Conservation (phyloP, 169 alveolate species). For the Plasmodium gonderi region DNA sequence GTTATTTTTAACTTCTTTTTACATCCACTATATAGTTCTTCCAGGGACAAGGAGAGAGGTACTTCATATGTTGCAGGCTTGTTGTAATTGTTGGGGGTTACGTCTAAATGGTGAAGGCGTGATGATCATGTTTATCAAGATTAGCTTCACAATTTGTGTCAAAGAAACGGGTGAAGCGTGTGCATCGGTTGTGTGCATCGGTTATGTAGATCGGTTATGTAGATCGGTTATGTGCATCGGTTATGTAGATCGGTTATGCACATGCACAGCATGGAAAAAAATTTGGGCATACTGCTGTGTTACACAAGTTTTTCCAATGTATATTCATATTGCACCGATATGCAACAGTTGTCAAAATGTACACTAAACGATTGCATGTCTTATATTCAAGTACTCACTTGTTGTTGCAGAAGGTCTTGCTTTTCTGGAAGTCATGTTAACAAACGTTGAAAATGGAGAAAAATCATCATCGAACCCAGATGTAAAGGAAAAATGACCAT, state of each 20-base stretch:
- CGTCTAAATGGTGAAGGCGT: conserved; percentile 51
- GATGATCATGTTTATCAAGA: background rate
- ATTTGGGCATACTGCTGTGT: background rate
- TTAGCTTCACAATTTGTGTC: no score
- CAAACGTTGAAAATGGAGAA: conserved; percentile 81
- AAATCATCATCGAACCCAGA: conserved; percentile 84
- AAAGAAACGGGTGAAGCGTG: no score
- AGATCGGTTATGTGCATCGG: no score
- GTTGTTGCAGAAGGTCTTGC: conserved; percentile 74
- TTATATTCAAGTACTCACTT: conserved; percentile 22
- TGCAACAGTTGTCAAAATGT: no score
- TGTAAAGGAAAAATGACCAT: conserved; percentile 82
- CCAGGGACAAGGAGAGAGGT: conserved; percentile 87
- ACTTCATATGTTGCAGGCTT: conserved; percentile 85
- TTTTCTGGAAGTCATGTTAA: conserved; percentile 78
- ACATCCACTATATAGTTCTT: conserved; percentile 85
- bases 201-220: no score
- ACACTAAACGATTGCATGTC: no score
- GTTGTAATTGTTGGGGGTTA: conserved; percentile 18
- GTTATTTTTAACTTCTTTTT: conserved; percentile 88
- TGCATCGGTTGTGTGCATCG: no score
- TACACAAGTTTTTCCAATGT: no score
- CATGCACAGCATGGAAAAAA: background rate
- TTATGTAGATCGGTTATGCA: no score
- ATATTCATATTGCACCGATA: no score